Evolutionary conservation across 192 early-diverging fungal genomes (phyloP).

Genomic region (Allomyces macrogynus): DNA sequence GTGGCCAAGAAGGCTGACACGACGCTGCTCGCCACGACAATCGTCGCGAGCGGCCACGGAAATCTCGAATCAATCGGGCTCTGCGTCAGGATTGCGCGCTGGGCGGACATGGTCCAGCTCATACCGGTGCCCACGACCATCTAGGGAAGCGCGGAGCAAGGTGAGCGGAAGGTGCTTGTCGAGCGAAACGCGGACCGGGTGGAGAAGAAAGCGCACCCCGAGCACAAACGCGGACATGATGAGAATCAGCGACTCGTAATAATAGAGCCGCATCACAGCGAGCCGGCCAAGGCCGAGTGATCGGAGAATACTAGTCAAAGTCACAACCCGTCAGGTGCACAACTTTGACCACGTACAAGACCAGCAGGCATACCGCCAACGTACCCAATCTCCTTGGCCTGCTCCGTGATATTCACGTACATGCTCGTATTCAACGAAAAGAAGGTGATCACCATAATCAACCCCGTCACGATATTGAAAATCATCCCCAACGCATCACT

Average conservation of each 20-base stretch:
- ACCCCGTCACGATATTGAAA: conserved; percentile 9
- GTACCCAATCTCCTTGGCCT: conserved; percentile 9
- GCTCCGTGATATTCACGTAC: conserved; percentile 12
- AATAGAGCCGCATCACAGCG: conserved; percentile 7
- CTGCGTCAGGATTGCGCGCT: conserved; percentile 10
- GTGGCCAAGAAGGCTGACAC: conserved; percentile 8
- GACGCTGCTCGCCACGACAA: conserved; percentile 4
- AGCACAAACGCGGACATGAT: conserved; percentile 6
- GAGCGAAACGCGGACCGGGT: not conserved
- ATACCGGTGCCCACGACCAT: conserved; percentile 7
- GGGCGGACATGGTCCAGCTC: conserved; percentile 13
- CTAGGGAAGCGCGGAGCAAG: not conserved
- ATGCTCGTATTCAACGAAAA: conserved; percentile 12
- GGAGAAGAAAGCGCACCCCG: conserved; percentile 6
- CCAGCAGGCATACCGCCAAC: too few species aligned
- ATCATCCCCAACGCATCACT: conserved; percentile 5
- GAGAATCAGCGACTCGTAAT: conserved; percentile 10
- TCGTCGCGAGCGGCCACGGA: conserved; percentile 5
- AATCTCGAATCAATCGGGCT: conserved; percentile 8
- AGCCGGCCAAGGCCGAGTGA: conserved; percentile 7
- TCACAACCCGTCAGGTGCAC: too few species aligned
- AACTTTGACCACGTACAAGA: too few species aligned
- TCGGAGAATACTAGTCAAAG: conserved; percentile 5
- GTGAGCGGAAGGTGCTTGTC: not conserved
- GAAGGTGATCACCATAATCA: conserved; percentile 12